Evolutionary conservation across 148 eudicot species (phyloP).

Genomic region (Nepenthes mirabilis): DNA sequence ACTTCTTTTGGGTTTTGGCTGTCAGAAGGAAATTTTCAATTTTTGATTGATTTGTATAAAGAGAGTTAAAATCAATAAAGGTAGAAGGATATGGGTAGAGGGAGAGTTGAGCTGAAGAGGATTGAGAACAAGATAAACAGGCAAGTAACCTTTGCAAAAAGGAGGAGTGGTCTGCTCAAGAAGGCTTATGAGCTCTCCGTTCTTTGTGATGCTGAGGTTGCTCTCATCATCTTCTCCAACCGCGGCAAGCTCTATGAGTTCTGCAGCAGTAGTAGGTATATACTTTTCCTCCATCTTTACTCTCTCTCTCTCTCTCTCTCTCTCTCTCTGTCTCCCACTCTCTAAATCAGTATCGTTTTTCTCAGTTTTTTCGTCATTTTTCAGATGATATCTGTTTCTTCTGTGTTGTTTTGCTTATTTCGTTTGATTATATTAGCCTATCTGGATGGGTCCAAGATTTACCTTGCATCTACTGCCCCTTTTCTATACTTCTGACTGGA

Average conservation of each 20-base stretch:
- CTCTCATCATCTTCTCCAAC: constrained; percentile 45
- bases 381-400: background rate
- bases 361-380: background rate
- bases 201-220: constrained; percentile 55
- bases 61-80: too few relatives aligned
- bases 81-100: constrained; percentile 37
- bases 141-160: constrained; percentile 54
- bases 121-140: constrained; percentile 58
- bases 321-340: background rate
- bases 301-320: background rate
- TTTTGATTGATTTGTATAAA: background rate
- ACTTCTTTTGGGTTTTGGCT: background rate
- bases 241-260: constrained; percentile 45
- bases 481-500: too few relatives aligned
- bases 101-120: constrained; percentile 51
- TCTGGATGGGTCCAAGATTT: too few relatives aligned
- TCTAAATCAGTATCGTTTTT: too few relatives aligned
- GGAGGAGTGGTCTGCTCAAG: constrained; percentile 47
- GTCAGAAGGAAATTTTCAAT: constrained; percentile 3
- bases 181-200: constrained; percentile 55
- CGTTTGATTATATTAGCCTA: too few relatives aligned
- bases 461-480: too few relatives aligned
- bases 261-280: constrained; percentile 19
- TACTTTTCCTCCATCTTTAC: background rate
- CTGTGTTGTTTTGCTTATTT: background rate